A percentile compares a stretch with the other conserved stretches of the same genome.
phyloP scores from a whole-genome alignment of 2,329 filamentous ascomycete genomes.

The Pseudocercospora vitis region DNA sequence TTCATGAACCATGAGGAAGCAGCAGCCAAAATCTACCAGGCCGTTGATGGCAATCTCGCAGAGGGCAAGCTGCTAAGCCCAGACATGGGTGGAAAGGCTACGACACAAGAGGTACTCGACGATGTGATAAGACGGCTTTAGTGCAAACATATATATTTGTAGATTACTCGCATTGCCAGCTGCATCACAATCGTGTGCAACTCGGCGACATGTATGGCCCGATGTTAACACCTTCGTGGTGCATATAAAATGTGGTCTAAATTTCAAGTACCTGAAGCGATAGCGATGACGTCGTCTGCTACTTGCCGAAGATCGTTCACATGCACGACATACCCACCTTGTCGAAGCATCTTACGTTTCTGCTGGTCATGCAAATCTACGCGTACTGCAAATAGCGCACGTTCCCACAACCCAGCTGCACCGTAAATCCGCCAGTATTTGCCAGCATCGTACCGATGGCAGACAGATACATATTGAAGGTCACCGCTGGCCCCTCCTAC shows the following conservation, averaged over 20 bases:
- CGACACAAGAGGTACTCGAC: conserved; percentile 80
- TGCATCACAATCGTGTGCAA: too few species aligned
- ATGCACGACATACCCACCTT: conserved; percentile 1
- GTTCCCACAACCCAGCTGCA: too few species aligned
- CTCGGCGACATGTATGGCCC: too few species aligned
- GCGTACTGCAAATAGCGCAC: neutral
- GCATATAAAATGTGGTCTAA: too few species aligned
- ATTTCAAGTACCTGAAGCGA: too few species aligned
- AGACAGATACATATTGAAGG: conserved; percentile 73
- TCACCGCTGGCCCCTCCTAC: conserved; percentile 79
- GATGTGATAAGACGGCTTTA: conserved; percentile 85
- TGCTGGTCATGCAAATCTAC: neutral
- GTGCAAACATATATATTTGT: neutral
- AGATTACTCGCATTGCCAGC: too few species aligned
- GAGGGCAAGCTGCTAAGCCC: conserved; percentile 81
- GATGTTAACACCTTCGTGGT: too few species aligned
- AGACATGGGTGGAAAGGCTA: conserved; percentile 84
- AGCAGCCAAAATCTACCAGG: conserved; percentile 84
- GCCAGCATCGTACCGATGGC: too few species aligned
- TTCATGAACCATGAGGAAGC: conserved; percentile 86
- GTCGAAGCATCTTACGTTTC: neutral
- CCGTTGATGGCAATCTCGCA: conserved; percentile 85
- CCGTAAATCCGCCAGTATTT: too few species aligned
- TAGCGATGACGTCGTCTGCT: conserved; percentile 2
- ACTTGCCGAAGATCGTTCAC: conserved; percentile 1